These are phyloP conservation scores for Boletus coccyginus DNA, from an alignment of 768 basidiomycete genomes.

Conservation along the genomic window DNA sequence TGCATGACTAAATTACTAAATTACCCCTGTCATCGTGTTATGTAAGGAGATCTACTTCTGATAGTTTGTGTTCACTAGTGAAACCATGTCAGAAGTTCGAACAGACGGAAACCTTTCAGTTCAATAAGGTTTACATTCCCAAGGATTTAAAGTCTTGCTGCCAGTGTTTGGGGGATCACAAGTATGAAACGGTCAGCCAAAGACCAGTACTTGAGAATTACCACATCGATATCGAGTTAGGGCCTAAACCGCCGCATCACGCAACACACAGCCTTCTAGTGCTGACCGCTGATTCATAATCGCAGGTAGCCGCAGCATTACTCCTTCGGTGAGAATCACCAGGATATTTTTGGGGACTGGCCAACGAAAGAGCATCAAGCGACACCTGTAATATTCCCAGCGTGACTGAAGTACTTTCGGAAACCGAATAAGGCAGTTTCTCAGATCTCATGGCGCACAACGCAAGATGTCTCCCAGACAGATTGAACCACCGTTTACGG, in stretches of 20 bases:
- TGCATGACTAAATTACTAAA: slow-evolving; percentile 3
- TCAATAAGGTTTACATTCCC: too few species aligned
- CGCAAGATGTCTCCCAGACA: neutral
- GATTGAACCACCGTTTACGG: neutral
- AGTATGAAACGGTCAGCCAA: neutral
- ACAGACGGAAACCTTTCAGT: too few species aligned
- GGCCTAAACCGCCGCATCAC: neutral
- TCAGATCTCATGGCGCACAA: too few species aligned
- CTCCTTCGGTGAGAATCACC: neutral
- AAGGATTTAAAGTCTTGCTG: neutral
- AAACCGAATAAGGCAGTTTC: neutral
- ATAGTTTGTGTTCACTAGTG: too few species aligned
- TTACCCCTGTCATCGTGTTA: neutral
- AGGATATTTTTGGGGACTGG: neutral
- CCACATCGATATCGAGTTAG: too few species aligned
- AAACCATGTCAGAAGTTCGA: too few species aligned
- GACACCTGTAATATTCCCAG: too few species aligned
- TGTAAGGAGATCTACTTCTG: neutral
- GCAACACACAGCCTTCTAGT: neutral
- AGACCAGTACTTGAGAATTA: neutral
- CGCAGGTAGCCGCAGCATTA: neutral
- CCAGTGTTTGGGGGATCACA: too few species aligned
- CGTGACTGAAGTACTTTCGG: neutral
- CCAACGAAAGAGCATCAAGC: too few species aligned
- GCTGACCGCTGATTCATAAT: neutral